Evolutionary conservation across 768 basidiomycete species (phyloP).

Genomic region (Phaeotremella skinneri): DNA sequence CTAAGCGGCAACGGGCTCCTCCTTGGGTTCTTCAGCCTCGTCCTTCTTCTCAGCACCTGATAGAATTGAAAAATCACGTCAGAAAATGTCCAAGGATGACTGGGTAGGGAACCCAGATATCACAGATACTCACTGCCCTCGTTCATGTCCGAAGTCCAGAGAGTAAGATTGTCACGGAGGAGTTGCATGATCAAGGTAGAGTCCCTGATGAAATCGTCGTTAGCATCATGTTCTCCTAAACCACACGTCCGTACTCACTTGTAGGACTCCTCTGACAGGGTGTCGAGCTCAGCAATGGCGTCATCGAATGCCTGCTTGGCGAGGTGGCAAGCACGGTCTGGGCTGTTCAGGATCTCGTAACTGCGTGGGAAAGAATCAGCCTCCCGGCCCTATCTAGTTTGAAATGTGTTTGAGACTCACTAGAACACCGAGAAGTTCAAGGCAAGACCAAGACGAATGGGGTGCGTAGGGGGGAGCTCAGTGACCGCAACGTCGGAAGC

Average conservation of each 20-base stretch:
- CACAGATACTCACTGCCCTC: slow-evolving; percentile 60
- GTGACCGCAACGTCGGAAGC: slow-evolving; percentile 95
- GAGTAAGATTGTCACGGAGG: slow-evolving; percentile 91
- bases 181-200: slow-evolving; percentile 91
- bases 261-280: slow-evolving; percentile 97
- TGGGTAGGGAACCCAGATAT: neutral
- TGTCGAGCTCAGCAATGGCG: slow-evolving; percentile 98
- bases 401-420: slow-evolving; percentile 28
- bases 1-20: slow-evolving; percentile 40
- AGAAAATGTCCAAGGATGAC: slow-evolving; percentile 6
- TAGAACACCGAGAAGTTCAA: slow-evolving; percentile 99
- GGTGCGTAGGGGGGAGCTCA: slow-evolving; percentile 85
- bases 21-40: slow-evolving; percentile 36
- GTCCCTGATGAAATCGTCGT: slow-evolving; percentile 55
- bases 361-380: slow-evolving; percentile 13
- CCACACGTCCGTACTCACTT: slow-evolving; percentile 56
- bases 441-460: slow-evolving; percentile 96
- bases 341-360: slow-evolving; percentile 98
- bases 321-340: slow-evolving; percentile 96
- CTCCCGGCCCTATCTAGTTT: neutral
- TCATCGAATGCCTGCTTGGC: slow-evolving; percentile 99
- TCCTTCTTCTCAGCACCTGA: slow-evolving; percentile 24
- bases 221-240: neutral
- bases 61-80: neutral
- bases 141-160: slow-evolving; percentile 99